A percentile compares a stretch with the other conserved stretches of the same genome.
Conservation (phyloP, 768 basidiomycete species). For the Scleroderma citrinum region DNA sequence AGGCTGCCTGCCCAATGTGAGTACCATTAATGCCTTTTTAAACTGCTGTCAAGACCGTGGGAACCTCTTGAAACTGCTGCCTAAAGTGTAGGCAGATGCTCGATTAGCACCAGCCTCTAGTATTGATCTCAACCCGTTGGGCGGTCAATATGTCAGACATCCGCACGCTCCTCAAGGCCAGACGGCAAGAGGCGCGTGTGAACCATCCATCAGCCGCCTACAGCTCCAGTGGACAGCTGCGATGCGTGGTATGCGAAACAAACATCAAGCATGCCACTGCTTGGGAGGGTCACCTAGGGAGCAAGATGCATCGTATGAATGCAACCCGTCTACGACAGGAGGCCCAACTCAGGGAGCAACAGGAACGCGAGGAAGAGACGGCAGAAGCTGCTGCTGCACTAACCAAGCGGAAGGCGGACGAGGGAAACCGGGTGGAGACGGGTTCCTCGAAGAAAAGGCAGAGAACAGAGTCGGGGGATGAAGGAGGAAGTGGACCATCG, state of each 20-base stretch:
- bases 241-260: slow-evolving; percentile 59
- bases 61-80: too few relatives aligned
- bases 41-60: too few relatives aligned
- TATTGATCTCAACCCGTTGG: too few relatives aligned
- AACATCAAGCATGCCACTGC: slow-evolving; percentile 69
- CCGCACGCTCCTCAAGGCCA: slow-evolving; percentile 77
- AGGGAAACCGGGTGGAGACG: slow-evolving; percentile 10
- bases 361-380: slow-evolving; percentile 18
- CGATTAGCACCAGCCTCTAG: too few relatives aligned
- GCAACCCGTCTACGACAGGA: slow-evolving; percentile 54
- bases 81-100: too few relatives aligned
- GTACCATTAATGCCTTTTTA: too few relatives aligned
- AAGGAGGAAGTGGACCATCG: slow-evolving; percentile 17
- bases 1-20: too few relatives aligned
- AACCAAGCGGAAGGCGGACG: slow-evolving; percentile 29
- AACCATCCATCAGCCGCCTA: slow-evolving; percentile 72
- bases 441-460: slow-evolving; percentile 22
- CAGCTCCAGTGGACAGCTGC: slow-evolving; percentile 56
- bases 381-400: not conserved
- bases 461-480: not conserved
- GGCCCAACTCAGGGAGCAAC: slow-evolving; percentile 35
- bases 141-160: slow-evolving; percentile 59
- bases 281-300: slow-evolving; percentile 86
- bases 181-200: slow-evolving; percentile 68
- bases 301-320: slow-evolving; percentile 70